A percentile compares a stretch with the other conserved stretches of the same genome.
These are phyloP conservation scores for Dorcoceras hygrometricum DNA, from an alignment of 257 asterid species.

Conservation along the genomic window DNA sequence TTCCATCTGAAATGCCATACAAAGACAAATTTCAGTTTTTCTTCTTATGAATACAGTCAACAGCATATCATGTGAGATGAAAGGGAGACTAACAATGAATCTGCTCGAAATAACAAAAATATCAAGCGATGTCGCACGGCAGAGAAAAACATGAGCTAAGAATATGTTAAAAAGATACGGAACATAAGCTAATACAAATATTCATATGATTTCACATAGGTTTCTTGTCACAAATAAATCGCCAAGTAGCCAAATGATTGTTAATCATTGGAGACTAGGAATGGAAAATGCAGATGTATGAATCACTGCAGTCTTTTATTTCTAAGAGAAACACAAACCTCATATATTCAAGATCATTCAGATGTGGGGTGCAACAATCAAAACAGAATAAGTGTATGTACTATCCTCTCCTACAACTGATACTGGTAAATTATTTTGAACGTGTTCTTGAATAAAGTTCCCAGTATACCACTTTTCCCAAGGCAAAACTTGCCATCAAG, in stretches of 20 bases:
- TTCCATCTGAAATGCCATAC: background rate
- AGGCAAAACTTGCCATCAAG: constrained; percentile 60
- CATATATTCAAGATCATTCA: background rate
- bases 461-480: constrained; percentile 49
- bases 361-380: constrained; percentile 17
- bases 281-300: background rate
- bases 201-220: background rate
- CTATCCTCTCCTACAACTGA: constrained; percentile 26
- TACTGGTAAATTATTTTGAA: constrained; percentile 21
- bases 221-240: background rate
- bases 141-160: background rate
- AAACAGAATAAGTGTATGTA: constrained; percentile 10
- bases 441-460: constrained; percentile 36
- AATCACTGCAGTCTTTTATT: background rate
- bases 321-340: constrained; percentile 15
- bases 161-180: background rate
- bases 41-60: background rate
- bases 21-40: background rate
- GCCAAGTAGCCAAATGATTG: background rate
- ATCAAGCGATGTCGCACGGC: background rate
- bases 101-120: background rate
- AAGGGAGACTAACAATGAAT: background rate
- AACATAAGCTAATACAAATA: constrained; percentile 6
- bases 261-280: background rate
- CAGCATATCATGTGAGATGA: background rate